A percentile compares a stretch with the other conserved stretches of the same genome.
phyloP scores from a whole-genome alignment of 306 rosid genomes.

The Prinsepia uniflora region DNA sequence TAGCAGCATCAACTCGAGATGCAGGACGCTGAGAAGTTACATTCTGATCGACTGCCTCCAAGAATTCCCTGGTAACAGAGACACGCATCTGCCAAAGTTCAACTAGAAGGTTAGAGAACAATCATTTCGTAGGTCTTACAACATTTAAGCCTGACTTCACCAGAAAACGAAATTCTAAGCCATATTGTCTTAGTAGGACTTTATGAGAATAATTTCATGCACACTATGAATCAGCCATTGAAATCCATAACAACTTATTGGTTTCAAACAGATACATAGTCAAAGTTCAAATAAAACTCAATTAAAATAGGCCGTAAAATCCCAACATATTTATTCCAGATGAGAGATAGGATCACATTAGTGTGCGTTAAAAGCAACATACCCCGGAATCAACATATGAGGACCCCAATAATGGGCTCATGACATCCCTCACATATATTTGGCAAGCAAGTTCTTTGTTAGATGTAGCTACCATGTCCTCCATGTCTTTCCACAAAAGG shows the following conservation, averaged over 20 bases:
- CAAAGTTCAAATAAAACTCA: no score
- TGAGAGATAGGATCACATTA: no score
- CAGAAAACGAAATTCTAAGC: constrained; percentile 4
- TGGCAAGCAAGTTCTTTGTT: constrained; percentile 51
- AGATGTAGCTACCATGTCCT: constrained; percentile 43
- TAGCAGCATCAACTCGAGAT: constrained; percentile 73
- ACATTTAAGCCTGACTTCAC: constrained; percentile 1
- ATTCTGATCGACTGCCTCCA: constrained; percentile 53
- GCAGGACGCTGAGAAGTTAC: constrained; percentile 63
- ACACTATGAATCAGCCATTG: no score
- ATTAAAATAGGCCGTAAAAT: no score
- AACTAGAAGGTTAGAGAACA: constrained; percentile 23
- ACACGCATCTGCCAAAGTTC: constrained; percentile 45
- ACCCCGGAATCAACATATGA: constrained; percentile 79
- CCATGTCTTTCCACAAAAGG: constrained; percentile 62
- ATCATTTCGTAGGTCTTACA: constrained; percentile 4
- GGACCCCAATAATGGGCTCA: constrained; percentile 80
- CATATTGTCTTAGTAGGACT: not conserved
- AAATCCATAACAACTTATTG: no score
- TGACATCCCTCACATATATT: constrained; percentile 50
- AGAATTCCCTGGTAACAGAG: constrained; percentile 54
- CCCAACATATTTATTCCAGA: no score
- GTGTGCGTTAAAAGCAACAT: constrained; percentile 10
- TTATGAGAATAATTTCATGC: not conserved
- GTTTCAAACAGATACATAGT: no score